Evolutionary conservation across 768 basidiomycete genomes (phyloP).

Genomic region (Trametes cingulata): DNA sequence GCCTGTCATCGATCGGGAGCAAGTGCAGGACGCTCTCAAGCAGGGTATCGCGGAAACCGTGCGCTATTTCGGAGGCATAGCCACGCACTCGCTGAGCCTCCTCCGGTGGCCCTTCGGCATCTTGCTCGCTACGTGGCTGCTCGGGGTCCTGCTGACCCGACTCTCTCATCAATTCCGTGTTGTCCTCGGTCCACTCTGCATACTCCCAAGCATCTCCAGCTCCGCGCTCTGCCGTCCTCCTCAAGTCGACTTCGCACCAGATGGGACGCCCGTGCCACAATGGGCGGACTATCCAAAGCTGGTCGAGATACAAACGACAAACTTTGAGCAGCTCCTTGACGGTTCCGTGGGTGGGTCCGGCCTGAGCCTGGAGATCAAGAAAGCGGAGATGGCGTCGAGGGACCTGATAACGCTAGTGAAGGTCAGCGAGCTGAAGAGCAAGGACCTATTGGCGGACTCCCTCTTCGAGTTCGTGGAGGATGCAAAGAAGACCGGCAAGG

Average conservation of each 20-base stretch:
- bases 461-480: conserved; percentile 58
- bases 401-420: conserved; percentile 67
- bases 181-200: conserved; percentile 59
- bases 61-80: conserved; percentile 49
- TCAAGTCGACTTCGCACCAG: conserved; percentile 2
- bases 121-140: conserved; percentile 51
- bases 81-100: conserved; percentile 47
- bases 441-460: conserved; percentile 53
- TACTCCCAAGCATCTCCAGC: conserved; percentile 57
- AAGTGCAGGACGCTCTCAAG: conserved; percentile 19
- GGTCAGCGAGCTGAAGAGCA: conserved; percentile 61
- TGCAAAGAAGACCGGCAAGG: conserved; percentile 59
- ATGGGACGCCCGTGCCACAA: conserved; percentile 27
- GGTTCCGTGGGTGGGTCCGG: conserved; percentile 58
- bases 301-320: conserved; percentile 57
- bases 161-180: conserved; percentile 46
- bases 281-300: conserved; percentile 66
- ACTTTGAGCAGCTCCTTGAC: conserved; percentile 63
- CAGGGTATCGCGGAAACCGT: conserved; percentile 28
- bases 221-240: conserved; percentile 42
- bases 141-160: conserved; percentile 45
- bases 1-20: conserved; percentile 26
- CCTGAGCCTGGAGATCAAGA: conserved; percentile 68
- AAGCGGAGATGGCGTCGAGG: conserved; percentile 73
- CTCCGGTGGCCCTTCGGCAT: conserved; percentile 59